Percentiles rank a stretch among this genome's conserved stretches.
phyloP scores from a whole-genome alignment of 2,329 filamentous ascomycete genomes.

The Exophiala dermatitidis region DNA sequence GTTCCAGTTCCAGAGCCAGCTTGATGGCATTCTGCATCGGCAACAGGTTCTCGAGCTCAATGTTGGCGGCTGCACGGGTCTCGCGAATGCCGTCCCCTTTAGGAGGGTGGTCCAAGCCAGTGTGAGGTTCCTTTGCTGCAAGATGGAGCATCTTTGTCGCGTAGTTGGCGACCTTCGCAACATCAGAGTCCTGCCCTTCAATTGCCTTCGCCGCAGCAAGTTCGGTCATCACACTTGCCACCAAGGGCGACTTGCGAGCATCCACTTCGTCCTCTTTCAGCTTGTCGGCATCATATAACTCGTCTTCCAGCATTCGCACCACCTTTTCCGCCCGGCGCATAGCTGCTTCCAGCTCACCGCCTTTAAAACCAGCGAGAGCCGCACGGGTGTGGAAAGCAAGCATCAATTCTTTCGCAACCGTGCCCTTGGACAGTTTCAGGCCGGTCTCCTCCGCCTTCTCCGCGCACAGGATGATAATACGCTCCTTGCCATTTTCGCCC shows the following conservation, averaged over 20 bases:
- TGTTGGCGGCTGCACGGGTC: not conserved
- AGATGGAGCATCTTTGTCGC: slow-evolving; percentile 33
- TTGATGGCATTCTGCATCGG: slow-evolving; percentile 39
- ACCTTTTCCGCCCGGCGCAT: slow-evolving; percentile 33
- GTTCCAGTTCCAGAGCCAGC: slow-evolving; percentile 30
- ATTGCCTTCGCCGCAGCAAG: slow-evolving; percentile 40
- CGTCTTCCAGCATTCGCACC: slow-evolving; percentile 33
- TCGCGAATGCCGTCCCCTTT: not conserved
- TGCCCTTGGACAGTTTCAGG: slow-evolving; percentile 30
- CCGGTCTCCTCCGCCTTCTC: slow-evolving; percentile 34
- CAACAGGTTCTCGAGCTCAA: slow-evolving; percentile 29
- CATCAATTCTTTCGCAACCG: slow-evolving; percentile 33
- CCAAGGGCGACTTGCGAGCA: slow-evolving; percentile 36
- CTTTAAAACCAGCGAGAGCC: slow-evolving; percentile 32
- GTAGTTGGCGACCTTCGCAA: slow-evolving; percentile 36
- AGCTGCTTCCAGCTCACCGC: slow-evolving; percentile 29
- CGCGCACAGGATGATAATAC: slow-evolving; percentile 34
- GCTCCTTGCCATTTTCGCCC: slow-evolving; percentile 32
- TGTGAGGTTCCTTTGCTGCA: slow-evolving; percentile 8
- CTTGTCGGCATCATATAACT: slow-evolving; percentile 28
- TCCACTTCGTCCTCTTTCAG: slow-evolving; percentile 26
- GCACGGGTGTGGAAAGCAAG: slow-evolving; percentile 35
- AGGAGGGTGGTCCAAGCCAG: not conserved
- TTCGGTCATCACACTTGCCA: slow-evolving; percentile 40
- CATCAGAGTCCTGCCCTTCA: slow-evolving; percentile 35